phyloP scores from a whole-genome alignment of 768 basidiomycete genomes.

The Calocybe indica region DNA sequence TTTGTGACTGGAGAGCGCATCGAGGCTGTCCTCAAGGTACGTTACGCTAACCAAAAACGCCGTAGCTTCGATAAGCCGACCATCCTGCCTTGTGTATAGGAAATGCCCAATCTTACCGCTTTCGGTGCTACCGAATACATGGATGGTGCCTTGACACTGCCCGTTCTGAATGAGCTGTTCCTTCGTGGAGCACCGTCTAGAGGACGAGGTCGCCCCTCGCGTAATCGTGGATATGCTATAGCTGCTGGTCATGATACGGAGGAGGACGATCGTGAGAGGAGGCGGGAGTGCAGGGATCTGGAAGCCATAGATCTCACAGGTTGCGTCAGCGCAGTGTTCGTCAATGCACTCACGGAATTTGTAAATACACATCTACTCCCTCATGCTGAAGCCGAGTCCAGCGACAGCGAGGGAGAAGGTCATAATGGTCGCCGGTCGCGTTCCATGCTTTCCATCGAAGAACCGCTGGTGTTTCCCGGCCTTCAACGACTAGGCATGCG shows the following conservation, averaged over 20 bases:
- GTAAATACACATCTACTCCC: constrained; percentile 59
- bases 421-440: constrained; percentile 20
- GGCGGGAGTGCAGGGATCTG: constrained; percentile 68
- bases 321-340: constrained; percentile 89
- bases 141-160: constrained; percentile 83
- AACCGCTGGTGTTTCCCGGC: constrained; percentile 58
- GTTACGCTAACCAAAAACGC: constrained; percentile 11
- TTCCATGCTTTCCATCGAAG: constrained; percentile 31
- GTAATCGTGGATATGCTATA: constrained; percentile 47
- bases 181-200: constrained; percentile 75
- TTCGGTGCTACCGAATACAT: constrained; percentile 99
- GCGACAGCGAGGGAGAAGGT: constrained; percentile 35
- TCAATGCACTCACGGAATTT: constrained; percentile 79
- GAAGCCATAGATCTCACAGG: constrained; percentile 93
- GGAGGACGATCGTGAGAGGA: constrained; percentile 72
- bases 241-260: constrained; percentile 55
- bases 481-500: constrained; percentile 76
- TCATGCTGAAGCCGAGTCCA: constrained; percentile 31
- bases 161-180: constrained; percentile 86
- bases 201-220: constrained; percentile 60
- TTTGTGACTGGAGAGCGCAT: constrained; percentile 92
- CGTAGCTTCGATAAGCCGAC: constrained; percentile 5
- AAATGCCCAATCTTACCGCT: constrained; percentile 77
- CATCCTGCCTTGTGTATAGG: constrained; percentile 36
- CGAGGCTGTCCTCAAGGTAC: constrained; percentile 68